Conservation (phyloP, 2,329 filamentous ascomycete species). For the Verticillium albo-atrum region DNA sequence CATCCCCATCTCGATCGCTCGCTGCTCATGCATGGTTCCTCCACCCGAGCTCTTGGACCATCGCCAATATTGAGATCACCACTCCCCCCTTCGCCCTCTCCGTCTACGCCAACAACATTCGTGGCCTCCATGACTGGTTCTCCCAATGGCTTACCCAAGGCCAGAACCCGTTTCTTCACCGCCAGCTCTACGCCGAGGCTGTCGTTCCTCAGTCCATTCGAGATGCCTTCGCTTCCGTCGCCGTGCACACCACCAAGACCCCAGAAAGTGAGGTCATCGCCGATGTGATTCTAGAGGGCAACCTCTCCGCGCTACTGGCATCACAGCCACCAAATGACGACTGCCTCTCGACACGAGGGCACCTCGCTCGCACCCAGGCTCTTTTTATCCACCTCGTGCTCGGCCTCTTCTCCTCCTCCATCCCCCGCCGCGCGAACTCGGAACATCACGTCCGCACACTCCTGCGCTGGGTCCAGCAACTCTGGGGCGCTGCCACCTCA, state of each 20-base stretch:
- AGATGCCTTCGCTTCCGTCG: conserved; percentile 10
- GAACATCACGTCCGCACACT: conserved; percentile 13
- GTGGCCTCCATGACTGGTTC: not conserved
- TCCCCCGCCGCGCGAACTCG: conserved; percentile 14
- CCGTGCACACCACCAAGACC: not conserved
- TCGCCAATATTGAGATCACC: not conserved
- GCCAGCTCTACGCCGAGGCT: conserved; percentile 12
- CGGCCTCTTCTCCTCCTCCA: conserved; percentile 17
- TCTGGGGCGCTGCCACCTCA: conserved; percentile 8
- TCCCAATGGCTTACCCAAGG: not conserved
- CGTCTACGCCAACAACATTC: not conserved
- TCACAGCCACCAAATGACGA: not conserved
- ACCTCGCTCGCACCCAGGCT: conserved; percentile 17
- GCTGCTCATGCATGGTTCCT: not conserved
- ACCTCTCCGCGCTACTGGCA: not conserved
- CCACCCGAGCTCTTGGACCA: not conserved
- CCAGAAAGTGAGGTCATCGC: not conserved
- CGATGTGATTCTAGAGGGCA: not conserved
- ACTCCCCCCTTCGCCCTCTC: not conserved
- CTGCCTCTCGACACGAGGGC: conserved; percentile 5
- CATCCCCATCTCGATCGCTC: not conserved
- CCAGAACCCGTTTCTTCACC: conserved; percentile 18
- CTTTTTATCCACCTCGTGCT: conserved; percentile 16
- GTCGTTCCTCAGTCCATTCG: conserved; percentile 4
- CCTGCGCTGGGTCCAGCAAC: conserved; percentile 10